These are phyloP conservation scores for Trichaptum fuscoviolaceum DNA, from an alignment of 768 basidiomycete genomes.

Conservation along the genomic window DNA sequence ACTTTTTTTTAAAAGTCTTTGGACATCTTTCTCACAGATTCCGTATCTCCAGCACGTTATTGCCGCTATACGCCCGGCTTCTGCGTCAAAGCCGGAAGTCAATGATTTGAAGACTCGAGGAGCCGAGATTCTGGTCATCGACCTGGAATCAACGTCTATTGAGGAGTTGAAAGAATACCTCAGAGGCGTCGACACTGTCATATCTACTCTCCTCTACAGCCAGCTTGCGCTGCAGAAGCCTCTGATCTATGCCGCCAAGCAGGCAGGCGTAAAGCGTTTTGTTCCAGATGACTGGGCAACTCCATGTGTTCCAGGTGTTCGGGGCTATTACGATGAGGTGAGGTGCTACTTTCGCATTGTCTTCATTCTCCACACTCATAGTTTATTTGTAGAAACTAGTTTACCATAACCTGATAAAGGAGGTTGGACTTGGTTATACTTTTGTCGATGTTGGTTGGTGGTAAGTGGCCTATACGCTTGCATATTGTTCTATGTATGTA, in stretches of 20 bases:
- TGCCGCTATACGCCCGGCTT: slow-evolving; percentile 14
- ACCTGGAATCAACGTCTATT: slow-evolving; percentile 11
- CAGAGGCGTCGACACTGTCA: slow-evolving; percentile 14
- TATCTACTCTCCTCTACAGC: slow-evolving; percentile 12
- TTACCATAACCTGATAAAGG: slow-evolving; percentile 21
- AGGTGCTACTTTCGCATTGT: neutral
- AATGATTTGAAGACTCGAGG: slow-evolving; percentile 12
- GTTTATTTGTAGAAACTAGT: slow-evolving; percentile 1
- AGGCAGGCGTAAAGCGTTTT: slow-evolving; percentile 18
- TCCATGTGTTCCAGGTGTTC: slow-evolving; percentile 11
- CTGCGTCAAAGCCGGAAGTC: slow-evolving; percentile 13
- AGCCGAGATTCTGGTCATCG: slow-evolving; percentile 16
- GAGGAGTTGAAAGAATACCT: slow-evolving; percentile 15
- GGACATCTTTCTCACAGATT: neutral
- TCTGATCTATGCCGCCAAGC: slow-evolving; percentile 17
- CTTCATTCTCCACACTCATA: neutral
- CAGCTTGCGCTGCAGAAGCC: slow-evolving; percentile 12
- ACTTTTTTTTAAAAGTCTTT: neutral
- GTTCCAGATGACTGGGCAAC: slow-evolving; percentile 22
- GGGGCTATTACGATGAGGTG: slow-evolving; percentile 12
- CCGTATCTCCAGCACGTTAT: slow-evolving; percentile 10
- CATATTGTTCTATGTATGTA: neutral
- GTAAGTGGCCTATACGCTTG: slow-evolving; percentile 1
- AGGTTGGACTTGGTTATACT: slow-evolving; percentile 23
- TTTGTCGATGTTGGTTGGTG: slow-evolving; percentile 29